Conservation (phyloP, 2,329 filamentous ascomycete genomes). For the Calonectria ilicicola region DNA sequence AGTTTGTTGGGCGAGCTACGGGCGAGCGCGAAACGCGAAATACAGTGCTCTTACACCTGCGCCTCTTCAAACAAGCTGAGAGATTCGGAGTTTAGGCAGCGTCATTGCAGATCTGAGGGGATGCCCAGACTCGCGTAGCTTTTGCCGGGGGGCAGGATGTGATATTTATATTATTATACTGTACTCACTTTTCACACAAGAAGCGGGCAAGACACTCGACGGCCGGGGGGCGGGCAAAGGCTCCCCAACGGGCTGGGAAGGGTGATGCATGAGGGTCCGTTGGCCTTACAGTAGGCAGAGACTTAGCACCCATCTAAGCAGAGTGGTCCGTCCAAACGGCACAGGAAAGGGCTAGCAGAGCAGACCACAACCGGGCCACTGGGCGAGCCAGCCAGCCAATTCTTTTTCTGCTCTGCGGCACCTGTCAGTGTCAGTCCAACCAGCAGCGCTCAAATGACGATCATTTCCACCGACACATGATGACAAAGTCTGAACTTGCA, state of each 20-base stretch:
- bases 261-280: background rate
- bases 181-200: background rate
- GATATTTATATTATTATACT: conserved; percentile 28
- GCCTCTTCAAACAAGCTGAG: conserved; percentile 25
- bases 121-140: background rate
- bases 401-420: background rate
- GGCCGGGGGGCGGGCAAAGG: conserved; percentile 1
- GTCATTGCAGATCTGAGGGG: conserved; percentile 2
- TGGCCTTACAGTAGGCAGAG: conserved; percentile 3
- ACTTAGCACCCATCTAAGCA: background rate
- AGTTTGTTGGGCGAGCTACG: conserved; percentile 14
- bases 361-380: background rate
- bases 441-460: conserved; percentile 20
- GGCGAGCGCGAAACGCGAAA: conserved; percentile 20
- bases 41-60: conserved; percentile 11
- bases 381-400: background rate
- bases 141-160: conserved; percentile 16
- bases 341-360: conserved; percentile 2
- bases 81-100: background rate
- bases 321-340: background rate
- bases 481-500: conserved; percentile 36
- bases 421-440: background rate
- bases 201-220: background rate
- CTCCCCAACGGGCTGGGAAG: conserved; percentile 28
- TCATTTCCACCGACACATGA: conserved; percentile 36